Base-by-base conservation (phyloP, 345 rosid species). In the Moringa oleifera region DNA sequence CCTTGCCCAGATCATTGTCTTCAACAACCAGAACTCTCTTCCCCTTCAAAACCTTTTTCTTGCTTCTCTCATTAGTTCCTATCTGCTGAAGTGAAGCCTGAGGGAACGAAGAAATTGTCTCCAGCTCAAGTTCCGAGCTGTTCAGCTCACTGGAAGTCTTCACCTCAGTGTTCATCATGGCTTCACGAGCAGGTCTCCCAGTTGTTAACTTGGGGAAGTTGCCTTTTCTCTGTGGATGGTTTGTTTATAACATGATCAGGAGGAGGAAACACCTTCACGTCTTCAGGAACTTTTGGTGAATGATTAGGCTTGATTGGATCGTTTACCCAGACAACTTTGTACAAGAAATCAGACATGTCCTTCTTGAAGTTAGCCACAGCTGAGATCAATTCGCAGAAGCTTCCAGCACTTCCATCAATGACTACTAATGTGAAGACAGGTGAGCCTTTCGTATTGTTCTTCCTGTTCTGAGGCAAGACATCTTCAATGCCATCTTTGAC, bases 271-370 rank as follows among this genome's bases (percentile, higher is more conserved):
- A 22, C 71, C 70, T 8, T 62, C 13, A 15, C 6, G 2, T 69
- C 9, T 75, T 68, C 13, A 69, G 66, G 20, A 64, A 0, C 85
- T 76, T 50, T 68, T 80, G 50, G 13, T 4, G 47, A 9, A 41
- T 28, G 47, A 11, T 2, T 41, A 11, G 9, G 17, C 12, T 41
- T 41, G 12, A 9, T 41, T 11, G 6, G 47, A 41, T 41, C 12
- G 13, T 79, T 85, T 20, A 91, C 61, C 98, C 96, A 91, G 55
- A 89, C 82, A 24, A 86, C 89, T 75, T 73, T 81, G 67, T 76
- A 85, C 6, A 23, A 47, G 53, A 31, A 18, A 31, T 57, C 51
- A 11, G 24, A 11, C 2, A 41, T 80, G 66, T 18, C 75, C 69
- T 69, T 64, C 72, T 20, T 74, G 74, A 61, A 88, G 84, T 36